Evolutionary conservation across 1,284 basidiomycete genomes (phyloP).

Genomic region (Ustilago esculenta): DNA sequence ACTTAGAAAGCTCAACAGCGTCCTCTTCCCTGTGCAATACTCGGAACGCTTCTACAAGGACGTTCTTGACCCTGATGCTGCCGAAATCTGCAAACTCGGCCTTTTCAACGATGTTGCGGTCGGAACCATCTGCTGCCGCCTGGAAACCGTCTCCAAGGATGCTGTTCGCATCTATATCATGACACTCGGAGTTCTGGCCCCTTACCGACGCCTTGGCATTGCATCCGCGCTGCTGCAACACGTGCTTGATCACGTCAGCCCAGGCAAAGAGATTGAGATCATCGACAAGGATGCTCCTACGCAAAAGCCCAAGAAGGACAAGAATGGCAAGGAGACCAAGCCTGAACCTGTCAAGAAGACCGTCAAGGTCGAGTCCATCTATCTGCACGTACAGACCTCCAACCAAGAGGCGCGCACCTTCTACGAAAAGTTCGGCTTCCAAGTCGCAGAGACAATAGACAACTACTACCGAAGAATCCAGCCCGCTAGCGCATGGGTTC

Average conservation of each 20-base stretch:
- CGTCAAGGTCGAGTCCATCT: constrained; percentile 58
- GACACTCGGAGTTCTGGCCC: constrained; percentile 68
- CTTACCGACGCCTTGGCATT: constrained; percentile 68
- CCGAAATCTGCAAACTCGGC: constrained; percentile 62
- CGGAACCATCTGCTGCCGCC: constrained; percentile 65
- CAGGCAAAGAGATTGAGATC: constrained; percentile 51
- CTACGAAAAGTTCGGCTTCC: constrained; percentile 68
- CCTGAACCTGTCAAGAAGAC: constrained; percentile 36
- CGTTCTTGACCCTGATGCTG: constrained; percentile 51
- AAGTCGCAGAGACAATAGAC: constrained; percentile 54
- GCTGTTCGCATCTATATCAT: constrained; percentile 67
- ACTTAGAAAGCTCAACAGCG: constrained; percentile 62
- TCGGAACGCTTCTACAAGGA: constrained; percentile 62
- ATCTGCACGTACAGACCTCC: constrained; percentile 67
- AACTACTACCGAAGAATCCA: constrained; percentile 64
- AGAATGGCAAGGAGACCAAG: constrained; percentile 53
- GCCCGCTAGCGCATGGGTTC: constrained; percentile 67
- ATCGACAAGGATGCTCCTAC: constrained; percentile 29
- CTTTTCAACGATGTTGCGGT: constrained; percentile 69
- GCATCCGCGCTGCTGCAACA: constrained; percentile 65
- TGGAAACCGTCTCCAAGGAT: constrained; percentile 56
- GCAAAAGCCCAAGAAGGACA: constrained; percentile 43
- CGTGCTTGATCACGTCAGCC: constrained; percentile 61
- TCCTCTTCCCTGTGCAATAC: constrained; percentile 64
- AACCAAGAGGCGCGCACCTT: constrained; percentile 66